Evolutionary conservation across 1,284 basidiomycete genomes (phyloP).

Genomic region (Xerocomus nothofagi): DNA sequence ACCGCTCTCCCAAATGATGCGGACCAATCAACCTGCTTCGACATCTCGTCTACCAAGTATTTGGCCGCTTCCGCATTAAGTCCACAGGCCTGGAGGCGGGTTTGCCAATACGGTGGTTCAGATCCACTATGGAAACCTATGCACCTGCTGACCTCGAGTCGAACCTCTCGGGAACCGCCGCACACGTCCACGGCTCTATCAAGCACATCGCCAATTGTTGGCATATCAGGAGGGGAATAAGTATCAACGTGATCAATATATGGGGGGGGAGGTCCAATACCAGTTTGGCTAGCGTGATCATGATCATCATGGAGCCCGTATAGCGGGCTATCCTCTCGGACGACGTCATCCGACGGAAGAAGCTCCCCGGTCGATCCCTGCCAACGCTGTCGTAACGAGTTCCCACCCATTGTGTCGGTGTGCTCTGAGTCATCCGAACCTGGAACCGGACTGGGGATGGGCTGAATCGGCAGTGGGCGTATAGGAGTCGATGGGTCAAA

Average conservation of each 20-base stretch:
- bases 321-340: slow-evolving; percentile 28
- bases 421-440: slow-evolving; percentile 13
- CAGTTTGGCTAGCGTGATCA: slow-evolving; percentile 1
- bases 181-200: slow-evolving; percentile 23
- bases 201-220: slow-evolving; percentile 21
- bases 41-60: slow-evolving; percentile 31
- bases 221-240: slow-evolving; percentile 5
- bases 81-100: slow-evolving; percentile 26
- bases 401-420: slow-evolving; percentile 2
- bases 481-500: background rate
- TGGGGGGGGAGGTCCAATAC: slow-evolving; percentile 20
- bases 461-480: slow-evolving; percentile 24
- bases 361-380: background rate
- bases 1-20: background rate
- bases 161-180: slow-evolving; percentile 18
- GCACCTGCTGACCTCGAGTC: slow-evolving; percentile 24
- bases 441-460: slow-evolving; percentile 22
- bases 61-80: slow-evolving; percentile 16
- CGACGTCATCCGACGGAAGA: slow-evolving; percentile 10
- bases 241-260: slow-evolving; percentile 12
- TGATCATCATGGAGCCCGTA: slow-evolving; percentile 10
- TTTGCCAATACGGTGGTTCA: slow-evolving; percentile 32
- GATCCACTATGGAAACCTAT: slow-evolving; percentile 28
- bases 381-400: slow-evolving; percentile 13
- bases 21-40: slow-evolving; percentile 28